Conservation (phyloP, 176 grass and related monocot genomes). For the Hyparrhenia diplandra region DNA sequence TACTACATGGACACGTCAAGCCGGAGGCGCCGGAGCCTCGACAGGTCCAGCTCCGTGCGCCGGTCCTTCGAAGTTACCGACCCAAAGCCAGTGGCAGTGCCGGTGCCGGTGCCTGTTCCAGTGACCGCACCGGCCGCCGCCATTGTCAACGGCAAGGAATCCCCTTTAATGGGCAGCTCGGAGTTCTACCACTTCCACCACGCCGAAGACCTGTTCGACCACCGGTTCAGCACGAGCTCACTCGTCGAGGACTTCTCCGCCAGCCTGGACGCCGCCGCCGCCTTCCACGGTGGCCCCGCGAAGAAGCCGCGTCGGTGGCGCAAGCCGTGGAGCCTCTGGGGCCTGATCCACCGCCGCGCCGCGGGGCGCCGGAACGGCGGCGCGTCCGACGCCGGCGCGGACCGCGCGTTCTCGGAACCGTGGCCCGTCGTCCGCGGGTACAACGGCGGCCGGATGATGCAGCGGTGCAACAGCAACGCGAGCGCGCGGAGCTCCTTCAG, state of each 20-base stretch:
- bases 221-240: conserved; percentile 57
- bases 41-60: conserved; percentile 61
- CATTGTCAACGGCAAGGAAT: conserved; percentile 20
- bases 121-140: background rate
- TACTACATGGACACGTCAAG: conserved; percentile 78
- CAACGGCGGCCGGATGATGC: conserved; percentile 54
- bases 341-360: conserved; percentile 68
- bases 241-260: conserved; percentile 64
- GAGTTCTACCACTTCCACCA: conserved; percentile 98
- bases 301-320: conserved; percentile 74
- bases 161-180: conserved; percentile 47
- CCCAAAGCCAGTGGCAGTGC: conserved; percentile 13
- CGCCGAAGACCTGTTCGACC: conserved; percentile 48
- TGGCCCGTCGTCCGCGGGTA: conserved; percentile 45
- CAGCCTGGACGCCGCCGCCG: conserved; percentile 54
- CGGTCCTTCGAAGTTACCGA: conserved; percentile 43
- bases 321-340: conserved; percentile 81
- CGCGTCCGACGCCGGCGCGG: conserved; percentile 1
- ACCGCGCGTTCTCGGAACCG: conserved; percentile 67
- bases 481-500: conserved; percentile 87
- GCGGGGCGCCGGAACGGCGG: conserved; percentile 30
- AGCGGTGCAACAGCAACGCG: conserved; percentile 68
- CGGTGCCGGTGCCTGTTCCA: background rate
- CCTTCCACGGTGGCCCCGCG: conserved; percentile 36
- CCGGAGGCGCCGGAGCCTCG: conserved; percentile 67